A percentile compares a stretch with the other conserved stretches of the same genome.
Conservation (phyloP, 2,329 filamentous ascomycete species). For the Ophiocordyceps camponoti-floridani region DNA sequence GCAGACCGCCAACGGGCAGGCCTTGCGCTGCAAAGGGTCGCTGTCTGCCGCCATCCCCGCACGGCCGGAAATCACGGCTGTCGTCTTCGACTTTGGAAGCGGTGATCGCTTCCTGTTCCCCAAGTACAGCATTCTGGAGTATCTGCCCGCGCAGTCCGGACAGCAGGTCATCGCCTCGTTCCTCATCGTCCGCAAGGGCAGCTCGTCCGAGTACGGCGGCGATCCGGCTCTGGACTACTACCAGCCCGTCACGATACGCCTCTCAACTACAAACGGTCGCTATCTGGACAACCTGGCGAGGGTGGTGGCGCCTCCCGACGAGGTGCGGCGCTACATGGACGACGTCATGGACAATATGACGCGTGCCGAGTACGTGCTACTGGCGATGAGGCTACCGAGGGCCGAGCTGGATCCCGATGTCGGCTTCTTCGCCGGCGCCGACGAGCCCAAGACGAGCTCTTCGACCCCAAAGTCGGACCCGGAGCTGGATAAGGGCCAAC, state of each 20-base stretch:
- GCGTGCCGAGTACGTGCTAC: slow-evolving; percentile 45
- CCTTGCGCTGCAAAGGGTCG: slow-evolving; percentile 41
- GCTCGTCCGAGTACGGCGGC: slow-evolving; percentile 44
- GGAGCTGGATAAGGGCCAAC: slow-evolving; percentile 7
- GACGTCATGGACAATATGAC: slow-evolving; percentile 53
- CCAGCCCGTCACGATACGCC: slow-evolving; percentile 50
- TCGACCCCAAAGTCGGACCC: slow-evolving; percentile 13
- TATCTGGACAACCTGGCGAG: slow-evolving; percentile 42
- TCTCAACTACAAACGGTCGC: slow-evolving; percentile 34
- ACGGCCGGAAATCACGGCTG: slow-evolving; percentile 44
- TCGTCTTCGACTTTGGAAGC: slow-evolving; percentile 53
- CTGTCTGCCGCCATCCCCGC: slow-evolving; percentile 20
- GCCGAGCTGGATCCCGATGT: slow-evolving; percentile 13
- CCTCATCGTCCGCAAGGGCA: slow-evolving; percentile 56
- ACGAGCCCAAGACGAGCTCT: slow-evolving; percentile 14
- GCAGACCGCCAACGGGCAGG: slow-evolving; percentile 25
- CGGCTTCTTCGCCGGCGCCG: slow-evolving; percentile 7
- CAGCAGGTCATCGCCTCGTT: slow-evolving; percentile 57
- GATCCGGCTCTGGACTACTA: slow-evolving; percentile 53
- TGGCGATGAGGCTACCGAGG: slow-evolving; percentile 48
- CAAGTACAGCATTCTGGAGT: slow-evolving; percentile 60
- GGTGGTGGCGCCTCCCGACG: slow-evolving; percentile 43
- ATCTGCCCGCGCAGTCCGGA: slow-evolving; percentile 28
- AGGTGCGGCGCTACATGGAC: slow-evolving; percentile 50
- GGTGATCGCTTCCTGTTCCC: slow-evolving; percentile 68